These are phyloP conservation scores for Typha latifolia DNA, from an alignment of 176 grass and related monocot genomes.

Conservation along the genomic window DNA sequence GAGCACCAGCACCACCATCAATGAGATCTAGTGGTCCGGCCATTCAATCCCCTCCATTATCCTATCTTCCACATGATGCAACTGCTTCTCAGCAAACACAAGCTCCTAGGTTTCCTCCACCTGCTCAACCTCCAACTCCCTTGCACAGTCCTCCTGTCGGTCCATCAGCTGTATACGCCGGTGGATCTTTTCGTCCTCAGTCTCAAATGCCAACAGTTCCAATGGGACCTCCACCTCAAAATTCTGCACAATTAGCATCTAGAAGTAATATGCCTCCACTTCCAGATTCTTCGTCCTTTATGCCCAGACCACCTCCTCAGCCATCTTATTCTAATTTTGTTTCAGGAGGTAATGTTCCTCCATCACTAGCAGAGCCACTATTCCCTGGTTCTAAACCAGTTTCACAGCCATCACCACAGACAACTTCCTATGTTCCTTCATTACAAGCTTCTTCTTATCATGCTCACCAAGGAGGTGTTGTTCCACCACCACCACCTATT, in stretches of 20 bases:
- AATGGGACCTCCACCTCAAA: slow-evolving; percentile 17
- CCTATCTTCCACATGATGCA: not conserved
- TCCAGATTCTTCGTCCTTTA: slow-evolving; percentile 15
- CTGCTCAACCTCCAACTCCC: not conserved
- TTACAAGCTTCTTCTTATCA: slow-evolving; percentile 5
- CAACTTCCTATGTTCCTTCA: slow-evolving; percentile 13
- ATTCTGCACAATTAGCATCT: slow-evolving; percentile 21
- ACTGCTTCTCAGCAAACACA: slow-evolving; percentile 8
- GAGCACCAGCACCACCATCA: not conserved
- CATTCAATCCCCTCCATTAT: slow-evolving; percentile 4
- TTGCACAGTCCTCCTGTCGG: slow-evolving; percentile 8
- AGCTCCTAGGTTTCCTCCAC: slow-evolving; percentile 11
- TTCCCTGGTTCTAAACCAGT: no score
- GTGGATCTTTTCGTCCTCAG: slow-evolving; percentile 13
- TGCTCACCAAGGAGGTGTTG: slow-evolving; percentile 3
- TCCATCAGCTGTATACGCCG: not conserved
- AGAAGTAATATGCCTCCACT: slow-evolving; percentile 21
- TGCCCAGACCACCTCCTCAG: slow-evolving; percentile 18
- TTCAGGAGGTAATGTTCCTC: not conserved
- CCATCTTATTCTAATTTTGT: slow-evolving; percentile 24
- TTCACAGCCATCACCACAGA: no score
- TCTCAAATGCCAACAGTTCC: slow-evolving; percentile 13
- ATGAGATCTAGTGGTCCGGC: slow-evolving; percentile 16
- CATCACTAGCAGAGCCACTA: no score
- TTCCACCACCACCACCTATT: slow-evolving; percentile 39